Evolutionary conservation across 1,284 basidiomycete species (phyloP).

Genomic region (Ceratobasidium theobromae): DNA sequence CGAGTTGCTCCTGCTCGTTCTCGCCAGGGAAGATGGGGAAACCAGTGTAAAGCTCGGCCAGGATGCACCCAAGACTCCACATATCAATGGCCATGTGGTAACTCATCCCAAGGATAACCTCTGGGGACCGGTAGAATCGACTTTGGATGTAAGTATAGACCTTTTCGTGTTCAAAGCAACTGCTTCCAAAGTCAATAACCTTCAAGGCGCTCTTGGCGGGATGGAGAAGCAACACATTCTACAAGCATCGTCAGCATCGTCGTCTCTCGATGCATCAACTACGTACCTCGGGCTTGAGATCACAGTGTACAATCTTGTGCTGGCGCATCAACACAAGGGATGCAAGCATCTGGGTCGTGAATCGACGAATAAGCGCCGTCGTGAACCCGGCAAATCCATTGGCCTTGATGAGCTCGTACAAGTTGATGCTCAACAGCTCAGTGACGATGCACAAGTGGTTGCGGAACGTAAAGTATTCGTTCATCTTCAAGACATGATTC

Average conservation of each 20-base stretch:
- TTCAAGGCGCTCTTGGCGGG: conserved; percentile 96
- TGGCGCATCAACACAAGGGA: conserved; percentile 92
- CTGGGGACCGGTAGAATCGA: conserved; percentile 96
- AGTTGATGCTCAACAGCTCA: conserved; percentile 96
- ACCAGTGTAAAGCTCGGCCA: conserved; percentile 98
- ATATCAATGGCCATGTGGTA: conserved; percentile 96
- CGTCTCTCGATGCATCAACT: background rate
- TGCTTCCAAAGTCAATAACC: conserved; percentile 98
- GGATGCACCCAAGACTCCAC: conserved; percentile 98
- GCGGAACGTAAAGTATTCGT: conserved; percentile 97
- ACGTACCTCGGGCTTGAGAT: conserved; percentile 93
- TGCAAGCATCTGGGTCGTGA: conserved; percentile 93
- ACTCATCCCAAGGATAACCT: conserved; percentile 90
- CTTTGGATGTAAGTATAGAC: conserved; percentile 98
- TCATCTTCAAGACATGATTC: conserved; percentile 98
- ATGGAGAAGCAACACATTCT: conserved; percentile 95
- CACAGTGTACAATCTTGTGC: conserved; percentile 98
- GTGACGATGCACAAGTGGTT: conserved; percentile 98
- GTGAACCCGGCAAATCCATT: conserved; percentile 98
- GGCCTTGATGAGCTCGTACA: conserved; percentile 99
- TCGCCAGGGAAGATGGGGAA: conserved; percentile 99
- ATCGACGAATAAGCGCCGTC: conserved; percentile 90
- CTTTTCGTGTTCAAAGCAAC: conserved; percentile 98
- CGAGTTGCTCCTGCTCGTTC: conserved; percentile 97
- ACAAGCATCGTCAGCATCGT: conserved; percentile 7